phyloP scores from a whole-genome alignment of 257 asterid genomes.

The Schizonepeta tenuifolia region DNA sequence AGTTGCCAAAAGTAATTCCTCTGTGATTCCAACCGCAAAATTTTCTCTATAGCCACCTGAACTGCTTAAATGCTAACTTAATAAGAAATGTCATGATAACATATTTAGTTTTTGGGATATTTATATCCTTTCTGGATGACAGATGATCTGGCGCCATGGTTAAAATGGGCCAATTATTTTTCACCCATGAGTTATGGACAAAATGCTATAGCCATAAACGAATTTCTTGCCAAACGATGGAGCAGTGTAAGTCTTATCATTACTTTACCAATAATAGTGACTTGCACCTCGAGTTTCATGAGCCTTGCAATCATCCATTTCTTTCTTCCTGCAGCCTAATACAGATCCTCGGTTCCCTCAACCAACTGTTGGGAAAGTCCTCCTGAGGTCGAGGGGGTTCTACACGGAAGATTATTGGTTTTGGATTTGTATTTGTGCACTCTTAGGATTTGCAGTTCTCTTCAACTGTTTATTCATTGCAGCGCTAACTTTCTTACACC shows the following conservation, averaged over 20 bases:
- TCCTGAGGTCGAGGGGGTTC: conserved; percentile 55
- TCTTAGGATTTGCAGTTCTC: conserved; percentile 50
- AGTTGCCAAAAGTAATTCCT: conserved; percentile 47
- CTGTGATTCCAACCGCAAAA: neutral
- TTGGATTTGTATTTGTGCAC: neutral
- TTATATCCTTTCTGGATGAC: conserved; percentile 23
- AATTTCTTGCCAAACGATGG: conserved; percentile 62
- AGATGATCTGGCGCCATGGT: conserved; percentile 52
- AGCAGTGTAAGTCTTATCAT: conserved; percentile 44
- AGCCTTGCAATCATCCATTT: neutral
- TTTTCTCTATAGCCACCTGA: neutral
- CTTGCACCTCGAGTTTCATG: neutral
- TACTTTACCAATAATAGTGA: neutral
- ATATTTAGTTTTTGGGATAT: neutral
- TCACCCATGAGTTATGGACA: conserved; percentile 68
- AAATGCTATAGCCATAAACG: conserved; percentile 53
- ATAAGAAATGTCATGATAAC: neutral
- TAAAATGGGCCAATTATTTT: conserved; percentile 54
- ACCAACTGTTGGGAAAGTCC: conserved; percentile 60
- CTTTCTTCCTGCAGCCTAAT: conserved; percentile 48
- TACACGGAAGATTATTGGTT: conserved; percentile 47
- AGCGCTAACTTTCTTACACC: conserved; percentile 57
- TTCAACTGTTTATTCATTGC: conserved; percentile 46
- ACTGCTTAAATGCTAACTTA: neutral
- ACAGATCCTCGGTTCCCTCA: conserved; percentile 43